phyloP scores from a whole-genome alignment of 192 early-diverging fungal genomes.

The Dissophora globulifera region DNA sequence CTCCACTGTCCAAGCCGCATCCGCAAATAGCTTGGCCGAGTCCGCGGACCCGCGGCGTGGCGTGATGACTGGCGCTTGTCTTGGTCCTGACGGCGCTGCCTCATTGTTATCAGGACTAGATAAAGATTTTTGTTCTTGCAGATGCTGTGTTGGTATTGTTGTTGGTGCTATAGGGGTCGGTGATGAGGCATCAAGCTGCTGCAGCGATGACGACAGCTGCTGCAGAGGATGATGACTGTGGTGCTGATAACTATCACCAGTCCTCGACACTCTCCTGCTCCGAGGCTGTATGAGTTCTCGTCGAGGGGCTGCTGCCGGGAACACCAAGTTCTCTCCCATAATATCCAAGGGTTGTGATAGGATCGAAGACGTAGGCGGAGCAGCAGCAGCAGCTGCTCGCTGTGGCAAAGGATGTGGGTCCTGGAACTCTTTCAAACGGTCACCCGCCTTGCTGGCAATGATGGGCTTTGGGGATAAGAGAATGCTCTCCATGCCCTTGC shows the following conservation, averaged over 20 bases:
- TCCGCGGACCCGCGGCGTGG: constrained; percentile 34
- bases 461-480: constrained; percentile 21
- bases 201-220: neutral
- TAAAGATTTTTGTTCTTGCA: too few relatives aligned
- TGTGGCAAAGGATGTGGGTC: neutral
- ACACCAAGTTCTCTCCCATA: constrained; percentile 52
- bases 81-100: too few relatives aligned
- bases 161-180: neutral
- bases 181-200: neutral
- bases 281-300: constrained; percentile 48
- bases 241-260: neutral
- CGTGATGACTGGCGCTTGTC: too few relatives aligned
- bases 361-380: constrained; percentile 27
- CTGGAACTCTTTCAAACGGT: too few relatives aligned
- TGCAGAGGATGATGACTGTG: neutral
- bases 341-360: constrained; percentile 18
- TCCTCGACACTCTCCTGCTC: constrained; percentile 36
- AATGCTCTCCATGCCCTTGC: constrained; percentile 8
- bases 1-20: constrained; percentile 71
- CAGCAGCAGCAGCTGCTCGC: constrained; percentile 47
- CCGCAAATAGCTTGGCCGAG: constrained; percentile 52
- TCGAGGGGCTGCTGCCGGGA: constrained; percentile 38
- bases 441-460: constrained; percentile 23
- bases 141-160: neutral
- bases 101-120: too few relatives aligned